Evolutionary conservation across 2,329 filamentous ascomycete species (phyloP).

Genomic region (Bertia moriformis): DNA sequence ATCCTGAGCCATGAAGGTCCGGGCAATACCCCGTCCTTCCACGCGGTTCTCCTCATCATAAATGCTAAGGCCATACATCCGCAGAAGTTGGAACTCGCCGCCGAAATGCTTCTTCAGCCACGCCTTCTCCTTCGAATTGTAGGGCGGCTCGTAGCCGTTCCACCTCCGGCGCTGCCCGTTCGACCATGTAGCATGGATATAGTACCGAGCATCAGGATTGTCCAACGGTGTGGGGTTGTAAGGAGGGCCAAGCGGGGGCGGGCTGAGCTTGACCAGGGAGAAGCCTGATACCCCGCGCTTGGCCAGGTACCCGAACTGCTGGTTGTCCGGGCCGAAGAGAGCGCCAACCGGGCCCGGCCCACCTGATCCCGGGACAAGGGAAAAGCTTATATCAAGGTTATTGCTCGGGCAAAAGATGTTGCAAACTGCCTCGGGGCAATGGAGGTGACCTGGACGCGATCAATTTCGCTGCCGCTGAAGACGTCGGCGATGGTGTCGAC

Average conservation of each 20-base stretch:
- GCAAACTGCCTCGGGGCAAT: too few relatives aligned
- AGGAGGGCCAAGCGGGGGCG: neutral
- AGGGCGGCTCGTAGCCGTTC: neutral
- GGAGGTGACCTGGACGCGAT: too few relatives aligned
- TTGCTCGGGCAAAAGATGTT: too few relatives aligned
- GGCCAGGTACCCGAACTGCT: too few relatives aligned
- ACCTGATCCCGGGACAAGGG: too few relatives aligned
- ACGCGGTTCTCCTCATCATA: conserved; percentile 19
- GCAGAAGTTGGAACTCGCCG: conserved; percentile 17
- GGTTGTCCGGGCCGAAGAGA: too few relatives aligned
- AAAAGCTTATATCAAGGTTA: too few relatives aligned
- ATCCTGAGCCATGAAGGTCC: neutral
- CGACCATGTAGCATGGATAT: neutral
- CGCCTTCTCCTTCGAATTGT: conserved; percentile 11
- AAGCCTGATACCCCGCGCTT: too few relatives aligned
- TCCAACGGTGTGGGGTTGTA: neutral
- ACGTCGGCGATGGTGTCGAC: too few relatives aligned
- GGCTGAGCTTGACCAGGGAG: neutral
- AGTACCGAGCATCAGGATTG: neutral
- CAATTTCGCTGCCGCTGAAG: too few relatives aligned
- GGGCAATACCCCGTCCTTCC: conserved; percentile 14
- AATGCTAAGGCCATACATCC: conserved; percentile 13
- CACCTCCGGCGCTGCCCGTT: neutral
- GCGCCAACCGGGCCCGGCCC: too few relatives aligned
- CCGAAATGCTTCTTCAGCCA: conserved; percentile 18